A percentile compares a stretch with the other conserved stretches of the same genome.
Conservation (phyloP, 2,329 filamentous ascomycete species). For the Ascochyta lentis region DNA sequence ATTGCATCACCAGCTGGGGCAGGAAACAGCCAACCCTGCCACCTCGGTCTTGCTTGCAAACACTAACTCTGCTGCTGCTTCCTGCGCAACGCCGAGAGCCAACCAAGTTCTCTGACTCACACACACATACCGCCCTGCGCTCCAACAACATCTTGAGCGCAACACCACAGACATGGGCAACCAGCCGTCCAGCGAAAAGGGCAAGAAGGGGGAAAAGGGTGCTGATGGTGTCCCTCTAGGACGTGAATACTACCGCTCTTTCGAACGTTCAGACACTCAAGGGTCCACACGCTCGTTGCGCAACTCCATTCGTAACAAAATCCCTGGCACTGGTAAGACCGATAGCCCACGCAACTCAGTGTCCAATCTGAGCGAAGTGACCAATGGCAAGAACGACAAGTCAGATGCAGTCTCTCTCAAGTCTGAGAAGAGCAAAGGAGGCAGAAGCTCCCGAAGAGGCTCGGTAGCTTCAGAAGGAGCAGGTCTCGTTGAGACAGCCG, state of each 20-base stretch:
- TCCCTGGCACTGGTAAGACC: conserved; percentile 71
- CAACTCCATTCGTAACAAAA: conserved; percentile 83
- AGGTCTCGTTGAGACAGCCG: conserved; percentile 36
- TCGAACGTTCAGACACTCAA: conserved; percentile 90
- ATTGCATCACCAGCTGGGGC: conserved; percentile 19
- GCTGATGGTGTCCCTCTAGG: conserved; percentile 69
- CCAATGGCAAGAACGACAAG: conserved; percentile 66
- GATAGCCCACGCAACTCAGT: conserved; percentile 85
- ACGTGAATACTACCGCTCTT: conserved; percentile 78
- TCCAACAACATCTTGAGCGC: conserved; percentile 16
- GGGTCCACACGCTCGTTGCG: conserved; percentile 88
- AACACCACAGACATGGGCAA: conserved; percentile 71
- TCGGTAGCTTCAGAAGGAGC: conserved; percentile 46
- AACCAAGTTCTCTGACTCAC: conserved; percentile 12
- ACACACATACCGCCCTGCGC: conserved; percentile 12
- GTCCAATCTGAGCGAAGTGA: conserved; percentile 55
- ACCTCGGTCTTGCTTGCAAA: conserved; percentile 27
- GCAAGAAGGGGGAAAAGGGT: conserved; percentile 53
- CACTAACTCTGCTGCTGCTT: conserved; percentile 26
- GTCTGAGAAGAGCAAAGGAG: conserved; percentile 67
- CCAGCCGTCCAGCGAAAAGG: conserved; percentile 69
- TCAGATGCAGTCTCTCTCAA: conserved; percentile 77
- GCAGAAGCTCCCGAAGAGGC: conserved; percentile 43
- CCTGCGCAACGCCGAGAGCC: conserved; percentile 5
- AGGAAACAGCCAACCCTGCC: conserved; percentile 24